Evolutionary conservation across 306 rosid genomes (phyloP), one percentile per base, ranked within the genome.

Genomic region (Morella rubra): DNA sequence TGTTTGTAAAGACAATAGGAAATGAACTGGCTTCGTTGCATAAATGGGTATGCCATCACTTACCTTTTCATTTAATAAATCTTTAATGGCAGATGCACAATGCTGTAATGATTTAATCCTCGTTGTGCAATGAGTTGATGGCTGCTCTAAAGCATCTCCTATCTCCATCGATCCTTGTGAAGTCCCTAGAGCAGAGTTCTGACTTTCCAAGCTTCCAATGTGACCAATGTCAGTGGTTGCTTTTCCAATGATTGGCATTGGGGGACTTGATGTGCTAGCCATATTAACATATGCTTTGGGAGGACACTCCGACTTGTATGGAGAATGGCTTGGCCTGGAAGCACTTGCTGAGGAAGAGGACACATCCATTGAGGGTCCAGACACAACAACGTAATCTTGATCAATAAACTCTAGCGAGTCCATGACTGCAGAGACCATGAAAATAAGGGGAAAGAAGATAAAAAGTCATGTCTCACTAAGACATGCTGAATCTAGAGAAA

Each of bases 301-400:
- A 15, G 82, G 83, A 82, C 90, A 82, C 80, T 87, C 90, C 76
- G 90, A 78, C 82, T 77, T 86, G 82, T 68, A 71, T 72, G 75
- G 76, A 77, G 86, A 90, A 86, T 76, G 91, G 83, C 89, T 79
- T 24, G 83, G 93, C 84, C 83, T 91, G 72, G 89, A 81, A 75
- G 86, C 80, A 85, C 84, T 77, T 73, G 88, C 87, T 2, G 89
- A 91, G 80, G 93, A 76, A 62, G 91, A 88, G 20, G 97, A 81
- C 78, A 79, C 82, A 69, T 96, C 98, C 75, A 90, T 76, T 44
- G 96, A 89, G 71, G 91, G 90, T 11, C 97, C 99, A 76, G 93
- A 87, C 68, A 96, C 99, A 60, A 96, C 87, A 80, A 96, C 98
- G 86, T 96, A 96, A 81, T 96, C 99, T 90, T 93, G 99, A 86